Base-by-base conservation (phyloP, 139 green algal species). In the Diplosphaera chodatii region DNA sequence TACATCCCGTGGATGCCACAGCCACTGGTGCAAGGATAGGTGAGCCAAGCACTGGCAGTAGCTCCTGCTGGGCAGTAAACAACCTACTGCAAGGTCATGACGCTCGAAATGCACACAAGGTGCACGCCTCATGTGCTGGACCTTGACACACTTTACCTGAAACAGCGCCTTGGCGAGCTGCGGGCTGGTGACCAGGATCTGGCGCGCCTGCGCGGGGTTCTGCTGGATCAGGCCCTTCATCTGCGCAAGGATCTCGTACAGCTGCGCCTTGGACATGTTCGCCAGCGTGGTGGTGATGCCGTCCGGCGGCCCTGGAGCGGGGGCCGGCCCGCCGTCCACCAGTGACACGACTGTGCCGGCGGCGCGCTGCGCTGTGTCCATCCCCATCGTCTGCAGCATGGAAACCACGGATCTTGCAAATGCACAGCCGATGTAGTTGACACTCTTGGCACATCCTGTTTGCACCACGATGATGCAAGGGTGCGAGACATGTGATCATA, bases 81-180 rank as follows among this genome's bases (percentile, higher is more conserved):
- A n/a, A n/a, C n/a, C n/a, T n/a, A n/a, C n/a, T n/a, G n/a, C n/a
- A n/a, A n/a, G n/a, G n/a, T n/a, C n/a, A n/a, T n/a, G n/a, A n/a
- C n/a, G n/a, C n/a, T n/a, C n/a, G n/a, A n/a, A n/a, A n/a, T n/a
- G n/a, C n/a, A n/a, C n/a, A n/a, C n/a, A n/a, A n/a, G n/a, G n/a
- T n/a, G n/a, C n/a, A n/a, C n/a, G n/a, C n/a, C n/a, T n/a, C n/a
- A n/a, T n/a, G n/a, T n/a, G n/a, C n/a, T n/a, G n/a, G n/a, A n/a
- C n/a, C n/a, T n/a, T n/a, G n/a, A n/a, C n/a, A n/a, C 10, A 10
- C 37, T 48, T 20, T 48, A 59, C 48, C 75, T 91, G 85, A 76
- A 98, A 97, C n/a, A 98, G 77, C 18, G 91, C 91, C 68, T 92
- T 92, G 13, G 90, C 87, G 20, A 98, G 83, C 69, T 92, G 86